phyloP scores from a whole-genome alignment of 257 asterid genomes.

The Przewalskia tangutica region DNA sequence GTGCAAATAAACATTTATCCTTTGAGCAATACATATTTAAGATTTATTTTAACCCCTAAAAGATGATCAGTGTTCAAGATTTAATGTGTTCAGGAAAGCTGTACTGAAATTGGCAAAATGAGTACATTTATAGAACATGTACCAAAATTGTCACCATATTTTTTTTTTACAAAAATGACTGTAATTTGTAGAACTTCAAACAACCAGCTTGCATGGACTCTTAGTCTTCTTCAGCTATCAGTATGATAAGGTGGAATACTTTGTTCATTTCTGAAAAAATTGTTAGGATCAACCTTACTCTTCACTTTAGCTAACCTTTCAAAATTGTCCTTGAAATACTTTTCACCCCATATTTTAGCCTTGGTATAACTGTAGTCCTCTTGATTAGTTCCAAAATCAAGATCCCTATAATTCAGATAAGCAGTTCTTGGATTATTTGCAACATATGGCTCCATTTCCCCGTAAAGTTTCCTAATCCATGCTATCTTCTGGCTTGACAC shows the following conservation, averaged over 20 bases:
- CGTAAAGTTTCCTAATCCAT: neutral
- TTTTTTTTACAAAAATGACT: neutral
- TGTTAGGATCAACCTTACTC: neutral
- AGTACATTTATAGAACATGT: neutral
- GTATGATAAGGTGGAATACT: neutral
- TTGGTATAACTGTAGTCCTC: neutral
- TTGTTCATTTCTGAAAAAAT: neutral
- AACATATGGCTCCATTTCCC: neutral
- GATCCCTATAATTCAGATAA: neutral
- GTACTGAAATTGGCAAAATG: neutral
- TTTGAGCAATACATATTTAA: no score
- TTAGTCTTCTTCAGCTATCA: neutral
- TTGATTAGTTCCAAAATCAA: neutral
- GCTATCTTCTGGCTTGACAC: neutral
- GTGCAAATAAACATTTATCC: no score
- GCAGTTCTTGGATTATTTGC: neutral
- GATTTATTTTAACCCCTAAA: no score
- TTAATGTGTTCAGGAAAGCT: neutral
- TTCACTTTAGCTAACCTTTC: neutral
- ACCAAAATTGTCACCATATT: neutral
- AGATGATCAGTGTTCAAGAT: neutral
- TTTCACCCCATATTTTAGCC: conserved; percentile 3
- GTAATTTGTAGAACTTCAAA: neutral
- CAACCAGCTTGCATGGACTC: neutral
- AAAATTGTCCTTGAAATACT: neutral